A percentile compares a stretch with the other conserved stretches of the same genome.
Evolutionary conservation across 805 yeast species (phyloP).

Genomic region (Schizosaccharomyces lindneri): DNA sequence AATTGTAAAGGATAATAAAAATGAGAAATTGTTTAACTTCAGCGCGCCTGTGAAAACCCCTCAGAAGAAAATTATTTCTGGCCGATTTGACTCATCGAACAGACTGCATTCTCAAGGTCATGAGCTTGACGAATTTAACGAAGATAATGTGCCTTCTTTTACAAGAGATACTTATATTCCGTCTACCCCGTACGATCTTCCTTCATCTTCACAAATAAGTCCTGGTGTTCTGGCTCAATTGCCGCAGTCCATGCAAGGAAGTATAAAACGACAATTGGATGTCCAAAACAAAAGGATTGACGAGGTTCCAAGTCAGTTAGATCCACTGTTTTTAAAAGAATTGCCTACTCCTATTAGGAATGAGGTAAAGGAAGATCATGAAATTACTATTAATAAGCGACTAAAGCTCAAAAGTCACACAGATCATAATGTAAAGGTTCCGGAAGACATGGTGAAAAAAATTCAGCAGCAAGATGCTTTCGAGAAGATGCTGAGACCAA

Average conservation of each 20-base stretch:
- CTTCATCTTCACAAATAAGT: neutral
- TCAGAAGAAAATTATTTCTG: neutral
- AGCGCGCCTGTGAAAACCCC: neutral
- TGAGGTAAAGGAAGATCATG: constrained; percentile 6
- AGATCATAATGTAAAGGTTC: neutral
- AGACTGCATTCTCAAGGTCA: neutral
- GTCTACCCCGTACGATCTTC: neutral
- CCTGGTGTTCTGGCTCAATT: neutral
- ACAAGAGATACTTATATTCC: neutral
- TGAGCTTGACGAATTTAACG: neutral
- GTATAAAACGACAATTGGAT: neutral
- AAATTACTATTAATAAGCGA: constrained; percentile 7
- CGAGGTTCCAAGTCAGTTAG: neutral
- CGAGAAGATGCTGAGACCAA: neutral
- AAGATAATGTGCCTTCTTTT: neutral
- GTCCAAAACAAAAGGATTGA: neutral
- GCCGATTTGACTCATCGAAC: neutral
- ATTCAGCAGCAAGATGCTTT: neutral
- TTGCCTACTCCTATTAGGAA: constrained; percentile 16
- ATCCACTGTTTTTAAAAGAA: constrained; percentile 12
- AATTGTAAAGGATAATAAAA: neutral
- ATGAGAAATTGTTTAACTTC: too few relatives aligned
- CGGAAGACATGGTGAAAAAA: neutral
- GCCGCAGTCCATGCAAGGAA: neutral
- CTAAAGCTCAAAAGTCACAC: constrained; percentile 2